These are phyloP conservation scores for Naegleria gruberi DNA, from an alignment of 208 protist species.

Conservation along the genomic window DNA sequence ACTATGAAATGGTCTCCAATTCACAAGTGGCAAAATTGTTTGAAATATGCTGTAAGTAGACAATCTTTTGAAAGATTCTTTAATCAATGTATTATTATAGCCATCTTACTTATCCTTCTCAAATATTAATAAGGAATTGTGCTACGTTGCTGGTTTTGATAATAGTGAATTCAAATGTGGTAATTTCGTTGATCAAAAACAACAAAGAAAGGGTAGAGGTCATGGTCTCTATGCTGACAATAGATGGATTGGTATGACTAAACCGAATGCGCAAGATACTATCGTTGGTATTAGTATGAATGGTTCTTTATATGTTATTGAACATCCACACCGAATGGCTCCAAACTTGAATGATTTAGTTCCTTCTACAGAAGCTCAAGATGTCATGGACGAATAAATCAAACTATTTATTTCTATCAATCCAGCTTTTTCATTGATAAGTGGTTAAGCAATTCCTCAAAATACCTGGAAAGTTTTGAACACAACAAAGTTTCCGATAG, in stretches of 20 bases:
- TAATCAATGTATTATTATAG: too few species aligned
- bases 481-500: too few species aligned
- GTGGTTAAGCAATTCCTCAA: too few species aligned
- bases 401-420: too few species aligned
- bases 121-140: not conserved
- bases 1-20: not conserved
- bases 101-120: conserved; percentile 15
- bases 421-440: too few species aligned
- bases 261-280: not conserved
- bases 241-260: not conserved
- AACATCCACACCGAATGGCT: not conserved
- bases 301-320: not conserved
- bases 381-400: too few species aligned
- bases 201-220: not conserved
- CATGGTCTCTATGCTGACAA: not conserved
- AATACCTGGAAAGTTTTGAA: too few species aligned
- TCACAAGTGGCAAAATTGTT: conserved; percentile 11
- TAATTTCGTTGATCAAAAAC: conserved; percentile 11
- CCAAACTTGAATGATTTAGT: too few species aligned
- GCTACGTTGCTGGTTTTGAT: not conserved
- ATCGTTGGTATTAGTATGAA: not conserved
- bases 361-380: too few species aligned
- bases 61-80: too few species aligned
- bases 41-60: not conserved
- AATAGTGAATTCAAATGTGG: conserved; percentile 14